These are phyloP conservation scores for Nannochloropsis salina DNA, from an alignment of 108 stramenopile genomes.

Conservation along the genomic window DNA sequence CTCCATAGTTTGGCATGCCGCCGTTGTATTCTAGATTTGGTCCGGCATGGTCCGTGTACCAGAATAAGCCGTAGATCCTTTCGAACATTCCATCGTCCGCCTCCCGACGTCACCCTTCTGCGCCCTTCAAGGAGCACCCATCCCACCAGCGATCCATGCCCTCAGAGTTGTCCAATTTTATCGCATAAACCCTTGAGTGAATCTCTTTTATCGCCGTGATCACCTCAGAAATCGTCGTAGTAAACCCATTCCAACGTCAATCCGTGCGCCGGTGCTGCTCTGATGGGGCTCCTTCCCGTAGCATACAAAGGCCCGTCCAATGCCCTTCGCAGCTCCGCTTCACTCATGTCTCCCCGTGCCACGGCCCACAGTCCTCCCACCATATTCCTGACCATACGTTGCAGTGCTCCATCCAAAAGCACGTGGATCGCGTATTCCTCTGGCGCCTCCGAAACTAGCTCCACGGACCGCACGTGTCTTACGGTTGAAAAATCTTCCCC, in stretches of 20 bases:
- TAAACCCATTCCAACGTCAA: slow-evolving; percentile 35
- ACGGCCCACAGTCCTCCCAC: slow-evolving; percentile 40
- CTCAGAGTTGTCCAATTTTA: too few species aligned
- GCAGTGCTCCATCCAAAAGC: slow-evolving; percentile 49
- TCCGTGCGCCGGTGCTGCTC: slow-evolving; percentile 38
- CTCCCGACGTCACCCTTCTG: too few species aligned
- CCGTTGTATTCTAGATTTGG: too few species aligned
- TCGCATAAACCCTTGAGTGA: too few species aligned
- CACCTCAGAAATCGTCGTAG: slow-evolving; percentile 30
- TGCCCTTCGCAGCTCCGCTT: slow-evolving; percentile 28
- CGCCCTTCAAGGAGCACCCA: too few species aligned
- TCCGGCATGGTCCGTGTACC: too few species aligned
- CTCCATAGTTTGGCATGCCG: too few species aligned
- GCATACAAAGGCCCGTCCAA: not conserved
- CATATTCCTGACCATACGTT: slow-evolving; percentile 55
- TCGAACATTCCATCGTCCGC: too few species aligned
- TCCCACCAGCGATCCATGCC: too few species aligned
- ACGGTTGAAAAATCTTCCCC: slow-evolving; percentile 29
- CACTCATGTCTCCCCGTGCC: slow-evolving; percentile 37
- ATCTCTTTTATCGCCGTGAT: too few species aligned
- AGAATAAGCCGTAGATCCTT: too few species aligned
- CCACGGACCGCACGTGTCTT: slow-evolving; percentile 38
- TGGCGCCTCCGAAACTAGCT: slow-evolving; percentile 38
- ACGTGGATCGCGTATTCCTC: slow-evolving; percentile 38
- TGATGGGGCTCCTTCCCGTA: slow-evolving; percentile 1